Evolutionary conservation across 1,284 basidiomycete genomes (phyloP).

Genomic region (Wolfiporia cocos): DNA sequence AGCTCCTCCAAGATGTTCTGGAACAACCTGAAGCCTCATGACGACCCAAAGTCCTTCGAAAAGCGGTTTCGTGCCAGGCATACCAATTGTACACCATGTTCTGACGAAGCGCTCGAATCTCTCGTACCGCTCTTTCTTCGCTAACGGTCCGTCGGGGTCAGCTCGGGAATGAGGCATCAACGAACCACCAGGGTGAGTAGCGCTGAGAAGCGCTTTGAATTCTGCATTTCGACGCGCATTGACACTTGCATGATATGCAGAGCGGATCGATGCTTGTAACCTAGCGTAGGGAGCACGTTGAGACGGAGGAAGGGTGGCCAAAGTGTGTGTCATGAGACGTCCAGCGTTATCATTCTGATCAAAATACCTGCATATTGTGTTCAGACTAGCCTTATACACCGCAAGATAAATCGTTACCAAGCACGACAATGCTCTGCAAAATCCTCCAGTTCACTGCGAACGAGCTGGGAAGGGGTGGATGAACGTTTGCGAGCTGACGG

Average conservation of each 20-base stretch:
- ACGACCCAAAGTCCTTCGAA: constrained; percentile 73
- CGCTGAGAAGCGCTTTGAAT: constrained; percentile 68
- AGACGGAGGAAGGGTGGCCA: constrained; percentile 67
- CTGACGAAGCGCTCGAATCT: constrained; percentile 64
- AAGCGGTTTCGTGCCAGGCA: constrained; percentile 77
- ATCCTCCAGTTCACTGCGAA: constrained; percentile 55
- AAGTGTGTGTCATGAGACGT: constrained; percentile 68
- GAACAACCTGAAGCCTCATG: constrained; percentile 67
- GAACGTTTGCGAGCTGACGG: constrained; percentile 51
- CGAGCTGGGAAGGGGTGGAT: constrained; percentile 48
- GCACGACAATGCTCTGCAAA: constrained; percentile 69
- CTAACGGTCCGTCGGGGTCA: constrained; percentile 49
- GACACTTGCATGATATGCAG: constrained; percentile 68
- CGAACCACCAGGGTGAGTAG: constrained; percentile 68
- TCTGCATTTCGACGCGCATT: constrained; percentile 65
- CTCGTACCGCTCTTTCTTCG: constrained; percentile 70
- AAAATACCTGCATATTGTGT: constrained; percentile 54
- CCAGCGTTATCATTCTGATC: constrained; percentile 70
- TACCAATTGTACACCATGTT: constrained; percentile 73
- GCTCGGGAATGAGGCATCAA: constrained; percentile 62
- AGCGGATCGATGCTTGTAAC: constrained; percentile 70
- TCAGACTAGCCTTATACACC: constrained; percentile 8
- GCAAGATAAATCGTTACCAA: constrained; percentile 54
- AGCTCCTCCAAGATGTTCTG: constrained; percentile 67
- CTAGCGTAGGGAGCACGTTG: constrained; percentile 74